A percentile compares a stretch with the other conserved stretches of the same genome.
phyloP scores from a whole-genome alignment of 1,284 basidiomycete genomes.

The Sanghuangporus sanghuang region DNA sequence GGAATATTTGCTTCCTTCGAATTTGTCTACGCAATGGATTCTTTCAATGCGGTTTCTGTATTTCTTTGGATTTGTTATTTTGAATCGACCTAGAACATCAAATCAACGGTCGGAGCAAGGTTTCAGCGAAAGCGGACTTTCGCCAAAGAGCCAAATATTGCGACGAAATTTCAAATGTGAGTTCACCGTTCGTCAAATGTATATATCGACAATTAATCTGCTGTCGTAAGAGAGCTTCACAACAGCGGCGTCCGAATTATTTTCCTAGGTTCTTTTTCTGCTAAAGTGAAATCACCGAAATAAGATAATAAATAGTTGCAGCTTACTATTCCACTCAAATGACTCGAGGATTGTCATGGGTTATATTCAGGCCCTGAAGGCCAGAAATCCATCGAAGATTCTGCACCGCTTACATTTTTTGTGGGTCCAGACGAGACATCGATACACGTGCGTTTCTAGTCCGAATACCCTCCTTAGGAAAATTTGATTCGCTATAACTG shows the following conservation, averaged over 20 bases:
- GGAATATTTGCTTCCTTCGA: background rate
- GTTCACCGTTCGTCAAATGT: background rate
- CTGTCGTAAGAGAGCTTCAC: background rate
- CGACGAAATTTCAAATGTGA: background rate
- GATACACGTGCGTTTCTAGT: background rate
- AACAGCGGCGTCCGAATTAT: background rate
- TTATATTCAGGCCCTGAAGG: background rate
- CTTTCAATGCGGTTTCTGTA: background rate
- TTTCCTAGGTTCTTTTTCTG: background rate
- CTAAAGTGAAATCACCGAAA: background rate
- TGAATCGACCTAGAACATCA: background rate
- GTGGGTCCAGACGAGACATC: background rate
- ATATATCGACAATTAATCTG: background rate
- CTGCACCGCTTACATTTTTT: background rate
- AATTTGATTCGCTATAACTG: background rate
- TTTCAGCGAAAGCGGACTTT: background rate
- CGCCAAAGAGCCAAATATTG: background rate
- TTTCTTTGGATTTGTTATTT: background rate
- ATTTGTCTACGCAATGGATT: background rate
- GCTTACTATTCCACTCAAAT: background rate
- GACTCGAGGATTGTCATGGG: background rate
- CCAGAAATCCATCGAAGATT: background rate
- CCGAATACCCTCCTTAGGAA: conserved; percentile 1
- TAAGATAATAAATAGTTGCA: background rate
- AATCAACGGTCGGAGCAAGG: background rate